These are phyloP conservation scores for Colletotrichum spinosum DNA, from an alignment of 2,329 filamentous ascomycete genomes.

Conservation along the genomic window DNA sequence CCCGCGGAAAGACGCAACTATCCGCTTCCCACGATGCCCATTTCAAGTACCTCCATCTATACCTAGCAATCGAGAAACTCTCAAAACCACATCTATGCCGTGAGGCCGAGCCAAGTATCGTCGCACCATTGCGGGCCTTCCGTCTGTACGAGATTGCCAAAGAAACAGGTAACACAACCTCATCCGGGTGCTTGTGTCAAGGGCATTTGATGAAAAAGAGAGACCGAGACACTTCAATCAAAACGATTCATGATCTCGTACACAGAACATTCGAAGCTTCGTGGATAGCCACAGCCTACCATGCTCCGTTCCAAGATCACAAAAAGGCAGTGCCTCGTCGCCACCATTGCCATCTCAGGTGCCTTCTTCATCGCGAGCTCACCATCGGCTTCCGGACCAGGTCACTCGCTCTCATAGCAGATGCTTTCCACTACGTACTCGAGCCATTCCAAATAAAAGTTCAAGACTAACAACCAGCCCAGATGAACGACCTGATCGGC, in stretches of 20 bases:
- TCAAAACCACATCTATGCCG: too few species aligned
- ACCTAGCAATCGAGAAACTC: too few species aligned
- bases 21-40: too few species aligned
- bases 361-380: conserved; percentile 64
- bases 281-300: not conserved
- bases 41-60: too few species aligned
- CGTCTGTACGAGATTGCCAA: not conserved
- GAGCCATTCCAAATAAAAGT: too few species aligned
- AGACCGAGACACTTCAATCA: not conserved
- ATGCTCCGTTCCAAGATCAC: conserved; percentile 42
- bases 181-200: not conserved
- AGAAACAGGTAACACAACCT: not conserved
- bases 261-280: too few species aligned
- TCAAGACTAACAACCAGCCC: not conserved
- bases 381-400: conserved; percentile 76
- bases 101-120: not conserved
- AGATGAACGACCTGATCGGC: conserved; percentile 78
- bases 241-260: too few species aligned
- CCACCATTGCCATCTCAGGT: conserved; percentile 61
- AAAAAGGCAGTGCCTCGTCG: conserved; percentile 59
- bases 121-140: not conserved
- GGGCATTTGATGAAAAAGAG: not conserved
- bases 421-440: conserved; percentile 82
- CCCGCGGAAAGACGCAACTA: too few species aligned
- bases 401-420: conserved; percentile 78